Conservation (phyloP, 164 flowering plant genomes). For the Vitis labrusca region DNA sequence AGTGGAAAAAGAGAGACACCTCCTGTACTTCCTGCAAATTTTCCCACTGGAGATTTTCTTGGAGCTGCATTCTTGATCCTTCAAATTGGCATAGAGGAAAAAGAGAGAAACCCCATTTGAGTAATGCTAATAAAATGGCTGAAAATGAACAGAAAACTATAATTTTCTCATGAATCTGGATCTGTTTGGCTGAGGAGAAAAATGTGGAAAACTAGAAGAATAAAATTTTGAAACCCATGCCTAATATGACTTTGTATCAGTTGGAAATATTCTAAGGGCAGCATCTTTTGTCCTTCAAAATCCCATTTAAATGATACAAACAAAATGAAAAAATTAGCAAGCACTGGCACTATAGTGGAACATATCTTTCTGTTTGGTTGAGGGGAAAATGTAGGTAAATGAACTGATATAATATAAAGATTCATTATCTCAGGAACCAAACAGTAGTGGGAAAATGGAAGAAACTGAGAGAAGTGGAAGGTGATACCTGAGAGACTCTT, state of each 20-base stretch:
- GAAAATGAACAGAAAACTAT: neutral
- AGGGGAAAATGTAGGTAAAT: no score
- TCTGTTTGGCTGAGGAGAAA: no score
- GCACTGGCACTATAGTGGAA: no score
- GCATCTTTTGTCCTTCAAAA: neutral
- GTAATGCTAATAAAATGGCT: neutral
- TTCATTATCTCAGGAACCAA: neutral
- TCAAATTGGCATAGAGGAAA: slow-evolving; percentile 1
- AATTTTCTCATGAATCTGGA: neutral
- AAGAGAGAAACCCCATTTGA: slow-evolving; percentile 2
- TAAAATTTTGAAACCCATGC: no score
- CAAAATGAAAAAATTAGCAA: no score
- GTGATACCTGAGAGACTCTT: slow-evolving; percentile 69
- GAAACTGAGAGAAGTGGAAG: neutral
- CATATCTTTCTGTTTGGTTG: no score
- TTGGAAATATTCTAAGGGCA: no score
- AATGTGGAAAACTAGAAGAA: no score
- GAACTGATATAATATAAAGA: no score
- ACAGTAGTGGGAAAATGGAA: slow-evolving; percentile 3
- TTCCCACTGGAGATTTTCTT: slow-evolving; percentile 44
- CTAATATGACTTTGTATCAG: no score
- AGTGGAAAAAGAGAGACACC: slow-evolving; percentile 20
- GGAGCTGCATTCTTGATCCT: slow-evolving; percentile 47
- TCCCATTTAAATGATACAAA: neutral
- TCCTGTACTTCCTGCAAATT: slow-evolving; percentile 26